These are phyloP conservation scores for Silene noctiflora DNA, from an alignment of 179 eudicot genomes.

Conservation along the genomic window DNA sequence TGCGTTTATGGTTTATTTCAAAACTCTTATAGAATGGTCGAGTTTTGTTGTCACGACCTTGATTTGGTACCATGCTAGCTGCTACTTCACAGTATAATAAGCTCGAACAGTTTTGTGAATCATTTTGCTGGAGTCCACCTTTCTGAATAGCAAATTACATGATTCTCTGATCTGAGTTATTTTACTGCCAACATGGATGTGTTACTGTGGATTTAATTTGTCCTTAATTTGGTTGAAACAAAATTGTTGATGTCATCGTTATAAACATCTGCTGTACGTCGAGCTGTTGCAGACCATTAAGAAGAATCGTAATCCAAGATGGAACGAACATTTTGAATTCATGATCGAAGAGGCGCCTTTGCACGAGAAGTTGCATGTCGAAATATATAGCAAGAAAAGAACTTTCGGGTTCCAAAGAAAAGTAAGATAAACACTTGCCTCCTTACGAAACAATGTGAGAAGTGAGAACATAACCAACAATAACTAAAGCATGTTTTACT, in stretches of 20 bases:
- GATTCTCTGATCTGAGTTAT: no score
- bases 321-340: slow-evolving; percentile 78
- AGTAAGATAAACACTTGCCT: slow-evolving; percentile 31
- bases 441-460: not conserved
- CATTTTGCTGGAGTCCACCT: not conserved
- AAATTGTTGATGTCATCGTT: not conserved
- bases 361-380: slow-evolving; percentile 58
- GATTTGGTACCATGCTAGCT: not conserved
- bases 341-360: slow-evolving; percentile 78
- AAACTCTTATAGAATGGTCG: not conserved
- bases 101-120: not conserved
- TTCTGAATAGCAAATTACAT: no score
- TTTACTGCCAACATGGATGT: not conserved
- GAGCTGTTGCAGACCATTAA: slow-evolving; percentile 44
- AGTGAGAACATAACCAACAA: not conserved
- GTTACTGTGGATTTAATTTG: not conserved
- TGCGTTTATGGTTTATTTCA: not conserved
- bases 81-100: not conserved
- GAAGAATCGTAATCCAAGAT: slow-evolving; percentile 62
- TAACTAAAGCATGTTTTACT: not conserved
- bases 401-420: slow-evolving; percentile 51
- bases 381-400: slow-evolving; percentile 66
- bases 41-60: not conserved
- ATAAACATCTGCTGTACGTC: not conserved
- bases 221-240: not conserved